These are phyloP conservation scores for Cyberlindnera lachancei DNA, from an alignment of 805 yeast species.

Conservation along the genomic window DNA sequence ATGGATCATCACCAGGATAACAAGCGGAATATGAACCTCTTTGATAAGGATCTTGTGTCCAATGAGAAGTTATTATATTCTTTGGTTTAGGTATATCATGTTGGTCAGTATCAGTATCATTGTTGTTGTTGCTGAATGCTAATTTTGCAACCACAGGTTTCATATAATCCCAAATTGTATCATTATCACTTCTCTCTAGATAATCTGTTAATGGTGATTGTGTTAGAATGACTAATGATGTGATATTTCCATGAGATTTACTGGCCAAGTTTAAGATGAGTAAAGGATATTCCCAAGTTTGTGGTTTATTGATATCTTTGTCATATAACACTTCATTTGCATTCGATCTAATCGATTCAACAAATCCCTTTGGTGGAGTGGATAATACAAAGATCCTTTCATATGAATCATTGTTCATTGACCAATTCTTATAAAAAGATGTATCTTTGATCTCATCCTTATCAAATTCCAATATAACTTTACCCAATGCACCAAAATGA, in stretches of 20 bases:
- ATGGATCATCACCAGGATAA: conserved; percentile 60
- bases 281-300: conserved; percentile 53
- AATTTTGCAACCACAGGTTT: conserved; percentile 32
- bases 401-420: conserved; percentile 32
- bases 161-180: conserved; percentile 48
- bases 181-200: conserved; percentile 41
- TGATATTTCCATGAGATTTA: conserved; percentile 35
- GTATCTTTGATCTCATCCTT: too few species aligned
- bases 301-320: conserved; percentile 22
- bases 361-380: conserved; percentile 23
- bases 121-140: conserved; percentile 5
- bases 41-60: conserved; percentile 77
- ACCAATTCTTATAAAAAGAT: conserved; percentile 71
- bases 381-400: conserved; percentile 44
- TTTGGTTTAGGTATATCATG: conserved; percentile 31
- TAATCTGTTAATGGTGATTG: conserved; percentile 69
- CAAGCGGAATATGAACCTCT: conserved; percentile 81
- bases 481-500: conserved; percentile 65
- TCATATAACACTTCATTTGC: conserved; percentile 1
- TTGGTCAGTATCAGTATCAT: background rate
- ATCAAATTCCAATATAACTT: conserved; percentile 63
- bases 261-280: conserved; percentile 53
- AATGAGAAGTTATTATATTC: conserved; percentile 47
- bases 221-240: conserved; percentile 56
- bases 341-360: conserved; percentile 8